Conservation (phyloP, 768 basidiomycete species). For the Kwoniella sp. region DNA sequence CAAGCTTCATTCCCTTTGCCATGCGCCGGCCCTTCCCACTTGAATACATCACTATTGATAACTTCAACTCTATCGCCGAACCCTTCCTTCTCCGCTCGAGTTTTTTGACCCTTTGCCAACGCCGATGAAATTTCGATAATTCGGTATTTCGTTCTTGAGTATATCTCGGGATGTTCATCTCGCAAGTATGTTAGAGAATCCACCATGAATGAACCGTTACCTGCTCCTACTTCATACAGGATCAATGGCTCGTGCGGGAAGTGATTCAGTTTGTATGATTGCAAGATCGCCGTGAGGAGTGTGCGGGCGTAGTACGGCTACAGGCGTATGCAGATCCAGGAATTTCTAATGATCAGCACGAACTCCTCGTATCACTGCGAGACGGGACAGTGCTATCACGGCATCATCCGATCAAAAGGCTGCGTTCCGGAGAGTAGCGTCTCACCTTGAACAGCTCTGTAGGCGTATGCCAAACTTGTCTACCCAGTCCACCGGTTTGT, state of each 20-base stretch:
- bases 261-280: constrained; percentile 89
- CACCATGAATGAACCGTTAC: constrained; percentile 90
- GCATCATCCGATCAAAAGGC: no score
- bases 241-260: constrained; percentile 95
- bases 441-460: constrained; percentile 94
- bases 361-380: no score
- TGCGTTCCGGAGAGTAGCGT: no score
- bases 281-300: constrained; percentile 81
- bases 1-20: constrained; percentile 65
- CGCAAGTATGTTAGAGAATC: constrained; percentile 82
- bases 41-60: constrained; percentile 64
- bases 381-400: no score
- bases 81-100: constrained; percentile 45
- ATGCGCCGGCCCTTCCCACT: constrained; percentile 56
- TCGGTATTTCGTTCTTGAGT: constrained; percentile 85
- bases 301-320: constrained; percentile 95
- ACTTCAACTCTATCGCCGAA: constrained; percentile 57
- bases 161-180: constrained; percentile 77
- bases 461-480: constrained; percentile 98
- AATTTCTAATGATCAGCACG: no score
- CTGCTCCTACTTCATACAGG: constrained; percentile 96
- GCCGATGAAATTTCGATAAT: constrained; percentile 92
- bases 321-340: no score
- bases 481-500: constrained; percentile 56
- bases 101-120: constrained; percentile 68